Percentiles rank a stretch among this genome's conserved stretches.
Evolutionary conservation across 2,329 filamentous ascomycete species (phyloP).

Genomic region (Monosporascus cannonballus): DNA sequence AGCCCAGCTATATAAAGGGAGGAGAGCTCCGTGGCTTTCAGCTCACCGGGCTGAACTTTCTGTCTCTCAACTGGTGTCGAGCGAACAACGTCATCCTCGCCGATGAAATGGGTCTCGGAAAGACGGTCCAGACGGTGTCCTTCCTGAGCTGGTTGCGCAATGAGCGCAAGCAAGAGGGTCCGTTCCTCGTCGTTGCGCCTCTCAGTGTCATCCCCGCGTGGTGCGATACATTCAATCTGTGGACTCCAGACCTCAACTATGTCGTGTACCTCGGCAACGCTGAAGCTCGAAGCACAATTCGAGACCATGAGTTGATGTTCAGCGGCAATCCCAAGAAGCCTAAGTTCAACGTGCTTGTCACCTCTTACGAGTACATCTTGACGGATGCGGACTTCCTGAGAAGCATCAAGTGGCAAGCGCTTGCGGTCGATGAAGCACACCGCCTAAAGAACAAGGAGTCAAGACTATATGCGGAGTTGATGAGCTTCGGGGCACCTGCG

Average conservation of each 20-base stretch:
- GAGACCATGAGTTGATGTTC: conserved; percentile 81
- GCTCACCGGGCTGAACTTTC: conserved; percentile 87
- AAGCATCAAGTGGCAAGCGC: conserved; percentile 94
- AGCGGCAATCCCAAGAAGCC: conserved; percentile 82
- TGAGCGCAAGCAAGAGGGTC: conserved; percentile 81
- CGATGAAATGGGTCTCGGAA: conserved; percentile 97
- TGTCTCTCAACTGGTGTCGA: conserved; percentile 92
- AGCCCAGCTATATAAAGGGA: conserved; percentile 78
- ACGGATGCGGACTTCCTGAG: conserved; percentile 78
- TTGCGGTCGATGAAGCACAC: conserved; percentile 95
- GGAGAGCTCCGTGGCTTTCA: conserved; percentile 91
- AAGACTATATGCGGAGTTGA: conserved; percentile 79
- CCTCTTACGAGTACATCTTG: conserved; percentile 94
- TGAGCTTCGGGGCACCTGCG: conserved; percentile 81
- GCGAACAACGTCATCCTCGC: conserved; percentile 94
- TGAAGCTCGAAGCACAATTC: conserved; percentile 77
- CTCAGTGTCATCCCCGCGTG: conserved; percentile 96
- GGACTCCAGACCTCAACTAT: conserved; percentile 95
- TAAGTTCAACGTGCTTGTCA: conserved; percentile 96
- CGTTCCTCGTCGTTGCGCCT: conserved; percentile 94
- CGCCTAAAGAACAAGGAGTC: conserved; percentile 95
- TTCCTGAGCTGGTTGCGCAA: conserved; percentile 97
- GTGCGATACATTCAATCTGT: conserved; percentile 95
- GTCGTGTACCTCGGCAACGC: conserved; percentile 93
- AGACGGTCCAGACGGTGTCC: conserved; percentile 94